phyloP scores from a whole-genome alignment of 2,329 filamentous ascomycete species.

The Verticillium zaregamsianum region DNA sequence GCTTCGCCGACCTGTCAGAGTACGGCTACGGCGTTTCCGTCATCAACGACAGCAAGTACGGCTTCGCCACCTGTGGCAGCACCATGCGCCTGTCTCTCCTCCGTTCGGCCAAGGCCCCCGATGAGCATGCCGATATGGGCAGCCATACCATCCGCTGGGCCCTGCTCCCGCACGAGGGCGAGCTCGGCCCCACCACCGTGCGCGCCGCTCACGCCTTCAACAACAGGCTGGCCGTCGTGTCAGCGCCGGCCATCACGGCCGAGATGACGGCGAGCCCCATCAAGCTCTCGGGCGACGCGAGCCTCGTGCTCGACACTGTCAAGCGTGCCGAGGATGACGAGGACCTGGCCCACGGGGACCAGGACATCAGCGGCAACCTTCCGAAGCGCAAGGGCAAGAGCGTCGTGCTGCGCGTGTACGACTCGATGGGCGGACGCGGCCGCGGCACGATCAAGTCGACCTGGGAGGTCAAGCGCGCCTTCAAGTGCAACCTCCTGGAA shows the following conservation, averaged over 20 bases:
- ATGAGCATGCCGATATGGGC: constrained; percentile 93
- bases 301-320: constrained; percentile 79
- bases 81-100: constrained; percentile 86
- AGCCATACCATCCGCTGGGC: constrained; percentile 83
- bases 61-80: constrained; percentile 85
- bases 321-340: constrained; percentile 91
- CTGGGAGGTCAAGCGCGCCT: constrained; percentile 70
- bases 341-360: constrained; percentile 62
- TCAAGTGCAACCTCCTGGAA: constrained; percentile 83
- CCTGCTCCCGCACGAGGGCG: constrained; percentile 77
- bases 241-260: constrained; percentile 27
- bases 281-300: constrained; percentile 59
- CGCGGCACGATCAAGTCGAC: constrained; percentile 65
- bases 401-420: constrained; percentile 81
- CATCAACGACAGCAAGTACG: constrained; percentile 93
- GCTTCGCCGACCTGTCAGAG: constrained; percentile 88
- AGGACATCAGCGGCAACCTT: constrained; percentile 50
- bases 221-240: constrained; percentile 63
- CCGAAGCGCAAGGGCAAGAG: constrained; percentile 67
- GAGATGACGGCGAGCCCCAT: constrained; percentile 45
- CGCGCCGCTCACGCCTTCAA: constrained; percentile 89
- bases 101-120: constrained; percentile 85
- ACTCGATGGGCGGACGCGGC: constrained; percentile 78
- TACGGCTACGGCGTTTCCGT: constrained; percentile 86
- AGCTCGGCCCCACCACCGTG: constrained; percentile 68